These are phyloP conservation scores for Diaporthe amygdali DNA, from an alignment of 2,329 filamentous ascomycete species.

Conservation along the genomic window DNA sequence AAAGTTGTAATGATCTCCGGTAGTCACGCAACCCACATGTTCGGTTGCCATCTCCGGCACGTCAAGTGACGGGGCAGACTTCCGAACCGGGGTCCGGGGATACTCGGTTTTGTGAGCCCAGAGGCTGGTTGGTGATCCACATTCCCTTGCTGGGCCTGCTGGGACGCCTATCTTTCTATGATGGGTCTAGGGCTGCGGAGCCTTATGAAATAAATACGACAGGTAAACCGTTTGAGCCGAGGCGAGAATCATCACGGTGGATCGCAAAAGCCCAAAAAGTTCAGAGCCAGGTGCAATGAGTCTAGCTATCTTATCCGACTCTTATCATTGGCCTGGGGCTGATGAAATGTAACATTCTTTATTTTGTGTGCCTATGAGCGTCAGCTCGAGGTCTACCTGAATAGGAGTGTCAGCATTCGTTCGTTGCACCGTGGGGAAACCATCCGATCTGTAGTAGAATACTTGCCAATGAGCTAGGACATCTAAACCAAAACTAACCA, in stretches of 20 bases:
- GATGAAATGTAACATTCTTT: neutral
- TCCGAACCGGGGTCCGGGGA: neutral
- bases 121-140: constrained; percentile 1
- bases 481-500: neutral
- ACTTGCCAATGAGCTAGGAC: neutral
- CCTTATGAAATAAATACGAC: neutral
- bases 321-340: neutral
- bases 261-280: neutral
- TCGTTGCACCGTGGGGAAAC: neutral
- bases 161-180: neutral
- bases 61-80: constrained; percentile 4
- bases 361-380: neutral
- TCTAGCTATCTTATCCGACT: neutral
- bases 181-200: neutral
- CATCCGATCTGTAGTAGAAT: neutral
- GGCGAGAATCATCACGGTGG: neutral
- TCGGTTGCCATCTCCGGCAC: constrained; percentile 7
- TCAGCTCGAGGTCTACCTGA: neutral
- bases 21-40: neutral
- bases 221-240: neutral
- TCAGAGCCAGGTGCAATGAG: neutral
- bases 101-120: neutral
- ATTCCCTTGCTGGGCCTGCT: neutral
- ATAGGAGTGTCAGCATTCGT: neutral
- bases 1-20: neutral